phyloP scores from a whole-genome alignment of 345 rosid genomes.

The Iberis pinnata region DNA sequence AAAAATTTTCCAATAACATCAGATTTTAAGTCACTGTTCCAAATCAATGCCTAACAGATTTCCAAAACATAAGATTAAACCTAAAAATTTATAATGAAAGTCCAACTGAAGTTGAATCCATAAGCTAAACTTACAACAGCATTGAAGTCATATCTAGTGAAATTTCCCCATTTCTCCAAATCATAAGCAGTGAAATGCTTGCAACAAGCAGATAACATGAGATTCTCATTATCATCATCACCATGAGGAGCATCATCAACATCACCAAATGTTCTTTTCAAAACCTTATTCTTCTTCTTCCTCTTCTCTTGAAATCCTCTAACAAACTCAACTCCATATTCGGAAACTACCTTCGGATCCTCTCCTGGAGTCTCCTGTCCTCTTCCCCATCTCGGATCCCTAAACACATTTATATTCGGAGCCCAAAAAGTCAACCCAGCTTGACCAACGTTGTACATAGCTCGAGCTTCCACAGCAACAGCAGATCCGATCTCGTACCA shows the following conservation, averaged over 20 bases:
- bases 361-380: conserved; percentile 97
- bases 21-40: too few relatives aligned
- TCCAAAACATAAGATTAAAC: background rate
- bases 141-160: conserved; percentile 73
- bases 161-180: conserved; percentile 72
- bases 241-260: conserved; percentile 25
- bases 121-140: conserved; percentile 62
- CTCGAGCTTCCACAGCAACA: conserved; percentile 63
- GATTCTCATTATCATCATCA: conserved; percentile 34
- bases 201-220: conserved; percentile 93
- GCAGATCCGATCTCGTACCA: conserved; percentile 73
- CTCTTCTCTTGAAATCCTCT: conserved; percentile 59
- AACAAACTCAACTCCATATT: conserved; percentile 63
- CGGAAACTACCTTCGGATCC: conserved; percentile 75
- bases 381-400: conserved; percentile 97
- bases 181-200: conserved; percentile 92
- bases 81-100: background rate
- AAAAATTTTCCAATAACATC: too few relatives aligned
- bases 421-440: conserved; percentile 96
- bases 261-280: conserved; percentile 14
- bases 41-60: too few relatives aligned
- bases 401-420: conserved; percentile 72
- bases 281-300: conserved; percentile 28
- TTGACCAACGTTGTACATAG: conserved; percentile 80
- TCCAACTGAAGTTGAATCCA: background rate